Base-by-base conservation (phyloP, 129 eudicot species). In the Flaveria robusta region DNA sequence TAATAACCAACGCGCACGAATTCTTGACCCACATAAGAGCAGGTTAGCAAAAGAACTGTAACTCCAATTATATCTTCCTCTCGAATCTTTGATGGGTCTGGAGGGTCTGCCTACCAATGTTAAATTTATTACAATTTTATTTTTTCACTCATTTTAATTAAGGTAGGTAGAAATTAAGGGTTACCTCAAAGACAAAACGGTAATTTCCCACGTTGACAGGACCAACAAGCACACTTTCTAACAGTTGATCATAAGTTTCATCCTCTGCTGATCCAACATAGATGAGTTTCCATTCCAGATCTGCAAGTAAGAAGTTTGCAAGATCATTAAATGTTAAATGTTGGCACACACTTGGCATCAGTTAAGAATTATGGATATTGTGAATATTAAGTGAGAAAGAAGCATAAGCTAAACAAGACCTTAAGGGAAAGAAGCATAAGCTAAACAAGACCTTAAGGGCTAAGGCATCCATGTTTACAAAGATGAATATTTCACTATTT, bases 221-320 rank as follows among this genome's bases (percentile, higher is more conserved):
- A 51, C 97, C 98, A 23, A 93, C 98, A 42, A 93, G 91, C 51
- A 93, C 98, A 72, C 98, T 90, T 81, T 93, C 98, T 75, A 93
- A 64, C 10, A 90, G 85, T 81, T 93, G 98, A 76, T 93, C 98
- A 58, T 93, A 88, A 19, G 98, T 82, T 50, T 93, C 98, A 82
- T 93, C 98, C 77, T 93, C 98, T 20, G 98, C 98, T 66, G 98
- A 93, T 80, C 97, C 98, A 29, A 93, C 98, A 73, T 93, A 93
- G 6, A 87, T 88, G 39, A 93, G 98, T 79, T 93, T 93, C 98
- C 98, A 93, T 70, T 93, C 98, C 77, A 91, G 55, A 85, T 93
- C 96, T 93, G 86, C 81, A 85, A 13, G 2, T 29, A 62, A 26
- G 39, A 10, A 54, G 1, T 23, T 18, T 54, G 19, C 60, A 69